phyloP scores from a whole-genome alignment of 768 basidiomycete species.

The Naganishia vishniacii region DNA sequence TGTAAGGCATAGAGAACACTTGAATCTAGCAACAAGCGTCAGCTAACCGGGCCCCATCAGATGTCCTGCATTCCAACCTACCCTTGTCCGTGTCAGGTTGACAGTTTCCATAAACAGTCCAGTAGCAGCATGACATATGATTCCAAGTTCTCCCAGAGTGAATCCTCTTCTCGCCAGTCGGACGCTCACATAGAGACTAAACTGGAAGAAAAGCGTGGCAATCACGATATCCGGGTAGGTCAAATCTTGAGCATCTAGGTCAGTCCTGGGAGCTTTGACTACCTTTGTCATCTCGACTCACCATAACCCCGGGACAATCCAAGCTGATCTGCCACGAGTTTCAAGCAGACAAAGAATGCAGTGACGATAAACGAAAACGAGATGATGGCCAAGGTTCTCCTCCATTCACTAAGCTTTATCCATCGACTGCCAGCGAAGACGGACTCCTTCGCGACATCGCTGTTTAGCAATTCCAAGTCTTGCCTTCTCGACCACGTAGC shows the following conservation, averaged over 20 bases:
- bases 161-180: constrained; percentile 90
- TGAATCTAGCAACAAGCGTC: constrained; percentile 57
- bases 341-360: constrained; percentile 38
- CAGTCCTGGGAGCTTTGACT: too few species aligned
- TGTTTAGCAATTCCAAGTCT: constrained; percentile 49
- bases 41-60: not conserved
- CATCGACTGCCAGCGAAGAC: constrained; percentile 23
- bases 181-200: constrained; percentile 79
- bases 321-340: constrained; percentile 32
- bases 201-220: constrained; percentile 78
- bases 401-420: constrained; percentile 42
- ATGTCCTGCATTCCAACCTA: constrained; percentile 49
- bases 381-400: constrained; percentile 38
- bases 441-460: constrained; percentile 32
- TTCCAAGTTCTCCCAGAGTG: constrained; percentile 85
- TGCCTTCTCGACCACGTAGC: constrained; percentile 70
- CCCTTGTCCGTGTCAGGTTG: constrained; percentile 74
- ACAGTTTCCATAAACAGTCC: constrained; percentile 78
- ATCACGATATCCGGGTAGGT: constrained; percentile 68
- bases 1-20: constrained; percentile 71
- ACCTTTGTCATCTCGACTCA: not conserved
- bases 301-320: constrained; percentile 4
- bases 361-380: constrained; percentile 46
- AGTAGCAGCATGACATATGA: constrained; percentile 83
- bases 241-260: constrained; percentile 56